Conservation (phyloP, 371 early-diverging fungal genomes). For the Mucor sp. region DNA sequence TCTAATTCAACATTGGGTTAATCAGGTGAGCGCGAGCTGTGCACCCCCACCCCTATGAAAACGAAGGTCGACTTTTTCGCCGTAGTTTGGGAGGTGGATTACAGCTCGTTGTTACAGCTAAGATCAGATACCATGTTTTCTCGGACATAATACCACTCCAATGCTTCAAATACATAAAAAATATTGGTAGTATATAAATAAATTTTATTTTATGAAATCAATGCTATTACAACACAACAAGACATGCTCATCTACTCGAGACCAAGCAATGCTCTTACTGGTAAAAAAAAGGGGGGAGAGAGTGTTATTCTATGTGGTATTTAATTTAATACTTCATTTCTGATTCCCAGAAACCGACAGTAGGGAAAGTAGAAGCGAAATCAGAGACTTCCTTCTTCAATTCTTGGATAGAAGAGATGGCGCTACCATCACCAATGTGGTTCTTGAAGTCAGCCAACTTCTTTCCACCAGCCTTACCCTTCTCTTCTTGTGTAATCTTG, state of each 20-base stretch:
- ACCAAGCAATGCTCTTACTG: background rate
- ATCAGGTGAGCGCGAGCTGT: too few relatives aligned
- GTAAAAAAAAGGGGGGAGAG: background rate
- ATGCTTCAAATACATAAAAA: too few relatives aligned
- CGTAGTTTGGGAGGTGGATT: too few relatives aligned
- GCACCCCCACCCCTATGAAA: too few relatives aligned
- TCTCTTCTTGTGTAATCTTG: conserved; percentile 63
- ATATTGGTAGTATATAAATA: background rate
- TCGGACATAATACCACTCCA: too few relatives aligned
- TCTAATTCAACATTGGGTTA: too few relatives aligned
- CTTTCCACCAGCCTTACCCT: conserved; percentile 77
- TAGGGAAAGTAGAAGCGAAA: conserved; percentile 89
- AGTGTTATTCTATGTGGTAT: background rate
- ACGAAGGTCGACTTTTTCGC: too few relatives aligned
- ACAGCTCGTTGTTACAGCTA: too few relatives aligned
- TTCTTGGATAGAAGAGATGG: conserved; percentile 60
- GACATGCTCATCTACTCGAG: background rate
- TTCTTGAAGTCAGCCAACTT: conserved; percentile 94
- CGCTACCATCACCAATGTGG: conserved; percentile 30
- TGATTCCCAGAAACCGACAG: conserved; percentile 72
- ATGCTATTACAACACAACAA: conserved; percentile 7
- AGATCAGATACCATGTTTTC: too few relatives aligned
- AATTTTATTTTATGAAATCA: conserved; percentile 2
- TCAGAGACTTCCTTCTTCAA: conserved; percentile 87
- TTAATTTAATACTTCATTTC: conserved; percentile 23